phyloP scores from a whole-genome alignment of 1,284 basidiomycete genomes.

The Cerioporus squamosus region DNA sequence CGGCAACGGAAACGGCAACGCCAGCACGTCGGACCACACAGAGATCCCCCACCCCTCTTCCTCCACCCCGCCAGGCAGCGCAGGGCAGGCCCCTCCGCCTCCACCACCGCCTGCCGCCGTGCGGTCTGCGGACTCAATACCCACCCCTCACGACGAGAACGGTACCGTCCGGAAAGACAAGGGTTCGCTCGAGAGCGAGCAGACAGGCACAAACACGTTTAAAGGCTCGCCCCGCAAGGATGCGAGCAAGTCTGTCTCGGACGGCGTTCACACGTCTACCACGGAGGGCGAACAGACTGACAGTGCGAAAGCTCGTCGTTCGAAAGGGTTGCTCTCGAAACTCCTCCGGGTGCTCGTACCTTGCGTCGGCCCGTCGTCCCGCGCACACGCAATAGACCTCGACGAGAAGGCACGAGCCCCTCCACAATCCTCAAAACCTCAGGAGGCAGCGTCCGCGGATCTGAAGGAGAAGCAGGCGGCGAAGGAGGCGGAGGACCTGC shows the following conservation, averaged over 20 bases:
- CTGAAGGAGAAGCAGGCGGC: constrained; percentile 37
- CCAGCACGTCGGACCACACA: constrained; percentile 21
- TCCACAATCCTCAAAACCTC: constrained; percentile 9
- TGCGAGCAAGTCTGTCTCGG: constrained; percentile 39
- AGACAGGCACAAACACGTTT: constrained; percentile 39
- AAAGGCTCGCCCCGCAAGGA: constrained; percentile 40
- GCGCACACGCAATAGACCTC: constrained; percentile 41
- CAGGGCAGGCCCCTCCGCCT: constrained; percentile 33
- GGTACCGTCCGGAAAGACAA: constrained; percentile 40
- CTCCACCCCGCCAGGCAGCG: constrained; percentile 23
- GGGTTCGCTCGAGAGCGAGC: constrained; percentile 46
- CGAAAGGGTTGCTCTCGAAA: constrained; percentile 46
- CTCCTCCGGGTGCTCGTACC: constrained; percentile 53
- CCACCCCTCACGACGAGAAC: constrained; percentile 32
- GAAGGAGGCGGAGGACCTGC: constrained; percentile 33
- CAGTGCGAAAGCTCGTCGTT: constrained; percentile 18
- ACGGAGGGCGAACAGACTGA: constrained; percentile 32
- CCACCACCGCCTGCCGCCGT: constrained; percentile 18
- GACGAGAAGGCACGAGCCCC: constrained; percentile 22
- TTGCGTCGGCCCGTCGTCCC: constrained; percentile 47
- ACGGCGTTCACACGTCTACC: constrained; percentile 40
- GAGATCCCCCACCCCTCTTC: constrained; percentile 17
- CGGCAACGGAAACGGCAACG: constrained; percentile 27
- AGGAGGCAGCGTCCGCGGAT: constrained; percentile 24
- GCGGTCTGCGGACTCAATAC: constrained; percentile 18